Percentiles rank a stretch among this genome's conserved stretches.
Conservation (phyloP, 306 rosid genomes). For the Medicago lupulina region DNA sequence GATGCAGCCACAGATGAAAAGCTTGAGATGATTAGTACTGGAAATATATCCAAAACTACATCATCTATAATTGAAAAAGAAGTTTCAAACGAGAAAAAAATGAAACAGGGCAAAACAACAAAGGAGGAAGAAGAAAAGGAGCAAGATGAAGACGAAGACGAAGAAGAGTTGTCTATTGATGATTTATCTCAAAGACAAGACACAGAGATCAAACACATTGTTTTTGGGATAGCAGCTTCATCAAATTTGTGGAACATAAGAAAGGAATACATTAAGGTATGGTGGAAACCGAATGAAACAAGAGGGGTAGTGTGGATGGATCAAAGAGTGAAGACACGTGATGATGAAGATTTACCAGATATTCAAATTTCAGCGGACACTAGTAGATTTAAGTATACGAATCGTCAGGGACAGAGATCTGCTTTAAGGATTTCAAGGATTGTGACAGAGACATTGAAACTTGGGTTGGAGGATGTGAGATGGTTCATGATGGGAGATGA, state of each 20-base stretch:
- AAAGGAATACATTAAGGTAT: conserved; percentile 76
- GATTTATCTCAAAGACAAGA: conserved; percentile 39
- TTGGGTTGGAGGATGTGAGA: conserved; percentile 78
- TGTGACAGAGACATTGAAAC: conserved; percentile 76
- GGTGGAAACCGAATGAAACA: conserved; percentile 81
- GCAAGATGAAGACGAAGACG: background rate
- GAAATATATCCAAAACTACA: background rate
- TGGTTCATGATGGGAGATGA: conserved; percentile 97
- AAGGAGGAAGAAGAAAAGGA: background rate
- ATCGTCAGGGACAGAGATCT: conserved; percentile 73
- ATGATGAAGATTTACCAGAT: conserved; percentile 61
- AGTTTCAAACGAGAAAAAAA: background rate
- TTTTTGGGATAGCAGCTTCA: conserved; percentile 85
- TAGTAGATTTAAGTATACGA: conserved; percentile 60
- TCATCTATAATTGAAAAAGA: background rate
- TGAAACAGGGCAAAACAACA: background rate
- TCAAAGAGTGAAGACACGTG: conserved; percentile 37
- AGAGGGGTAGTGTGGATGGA: conserved; percentile 92
- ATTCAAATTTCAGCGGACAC: conserved; percentile 70
- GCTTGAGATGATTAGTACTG: conserved; percentile 39
- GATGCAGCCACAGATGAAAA: conserved; percentile 35
- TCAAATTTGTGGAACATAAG: conserved; percentile 68
- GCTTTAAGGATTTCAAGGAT: conserved; percentile 83
- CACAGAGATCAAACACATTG: conserved; percentile 66
- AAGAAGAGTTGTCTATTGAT: conserved; percentile 21